These are phyloP conservation scores for Blastomyces emzantsi DNA, from an alignment of 2,329 filamentous ascomycete genomes.

Conservation along the genomic window DNA sequence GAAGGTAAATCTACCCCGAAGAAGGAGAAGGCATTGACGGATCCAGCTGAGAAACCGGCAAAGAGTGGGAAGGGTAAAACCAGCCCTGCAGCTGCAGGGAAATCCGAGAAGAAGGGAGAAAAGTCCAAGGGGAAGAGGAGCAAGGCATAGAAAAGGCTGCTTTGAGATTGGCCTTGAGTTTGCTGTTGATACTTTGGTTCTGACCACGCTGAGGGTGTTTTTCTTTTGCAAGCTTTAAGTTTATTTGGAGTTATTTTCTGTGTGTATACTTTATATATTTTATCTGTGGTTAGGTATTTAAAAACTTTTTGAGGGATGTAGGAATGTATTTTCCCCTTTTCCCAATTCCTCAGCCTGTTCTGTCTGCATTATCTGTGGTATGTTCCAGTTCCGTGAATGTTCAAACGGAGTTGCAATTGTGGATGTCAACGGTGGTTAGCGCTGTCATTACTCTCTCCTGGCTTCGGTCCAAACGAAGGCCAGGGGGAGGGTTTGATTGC, in stretches of 20 bases:
- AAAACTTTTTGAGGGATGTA: background rate
- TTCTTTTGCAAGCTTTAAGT: background rate
- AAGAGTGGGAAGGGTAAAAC: slow-evolving; percentile 14
- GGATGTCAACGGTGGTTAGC: background rate
- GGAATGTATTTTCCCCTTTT: background rate
- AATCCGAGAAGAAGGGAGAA: slow-evolving; percentile 10
- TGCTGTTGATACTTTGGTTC: too few species aligned
- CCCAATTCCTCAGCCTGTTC: background rate
- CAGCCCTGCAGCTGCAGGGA: slow-evolving; percentile 12
- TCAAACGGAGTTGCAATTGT: background rate
- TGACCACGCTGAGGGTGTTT: background rate
- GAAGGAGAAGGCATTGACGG: background rate
- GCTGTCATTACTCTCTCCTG: too few species aligned
- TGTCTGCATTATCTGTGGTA: background rate
- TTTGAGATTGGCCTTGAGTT: background rate
- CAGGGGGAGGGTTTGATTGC: too few species aligned
- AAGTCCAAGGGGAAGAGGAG: slow-evolving; percentile 23
- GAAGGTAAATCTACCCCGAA: background rate
- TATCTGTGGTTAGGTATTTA: background rate
- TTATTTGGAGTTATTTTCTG: background rate
- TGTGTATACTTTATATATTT: background rate
- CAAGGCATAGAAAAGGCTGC: slow-evolving; percentile 16
- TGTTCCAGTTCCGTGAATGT: too few species aligned
- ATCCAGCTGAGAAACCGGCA: slow-evolving; percentile 10
- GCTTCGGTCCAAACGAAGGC: too few species aligned